These are phyloP conservation scores for Fusarium redolens DNA, from an alignment of 2,329 filamentous ascomycete species.

Conservation along the genomic window DNA sequence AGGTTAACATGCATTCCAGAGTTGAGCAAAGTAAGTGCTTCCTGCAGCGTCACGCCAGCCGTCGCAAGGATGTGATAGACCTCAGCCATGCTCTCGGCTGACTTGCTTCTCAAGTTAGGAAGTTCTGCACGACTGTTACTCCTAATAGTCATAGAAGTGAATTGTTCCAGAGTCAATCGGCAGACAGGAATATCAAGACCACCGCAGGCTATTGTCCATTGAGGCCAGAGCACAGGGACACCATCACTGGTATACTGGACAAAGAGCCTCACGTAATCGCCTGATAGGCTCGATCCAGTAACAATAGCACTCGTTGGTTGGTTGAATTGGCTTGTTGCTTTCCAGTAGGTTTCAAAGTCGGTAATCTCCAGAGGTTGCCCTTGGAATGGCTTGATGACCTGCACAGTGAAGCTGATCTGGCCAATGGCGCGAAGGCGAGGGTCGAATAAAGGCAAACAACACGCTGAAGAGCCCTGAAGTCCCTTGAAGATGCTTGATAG, in stretches of 20 bases:
- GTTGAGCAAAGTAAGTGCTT: constrained; percentile 81
- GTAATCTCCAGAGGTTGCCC: constrained; percentile 95
- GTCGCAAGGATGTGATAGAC: constrained; percentile 78
- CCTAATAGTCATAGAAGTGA: constrained; percentile 63
- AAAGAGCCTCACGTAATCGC: constrained; percentile 92
- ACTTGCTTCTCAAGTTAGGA: constrained; percentile 57
- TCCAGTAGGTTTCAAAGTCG: constrained; percentile 99
- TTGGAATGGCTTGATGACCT: constrained; percentile 95
- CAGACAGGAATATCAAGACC: constrained; percentile 85
- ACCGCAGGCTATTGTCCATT: constrained; percentile 81
- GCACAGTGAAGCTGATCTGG: constrained; percentile 91
- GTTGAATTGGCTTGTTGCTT: constrained; percentile 93
- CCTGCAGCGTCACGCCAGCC: constrained; percentile 82
- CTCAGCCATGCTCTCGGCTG: constrained; percentile 67
- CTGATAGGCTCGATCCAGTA: constrained; percentile 93
- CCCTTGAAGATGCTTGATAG: constrained; percentile 87
- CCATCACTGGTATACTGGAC: constrained; percentile 92
- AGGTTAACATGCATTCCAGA: constrained; percentile 87
- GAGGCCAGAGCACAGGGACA: constrained; percentile 86
- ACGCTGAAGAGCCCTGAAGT: constrained; percentile 78
- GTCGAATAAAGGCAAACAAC: constrained; percentile 91
- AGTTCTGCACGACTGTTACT: constrained; percentile 58
- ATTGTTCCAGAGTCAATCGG: constrained; percentile 80
- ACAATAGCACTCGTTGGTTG: constrained; percentile 84
- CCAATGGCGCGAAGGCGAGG: constrained; percentile 91